Base-by-base conservation (phyloP, 495 filamentous ascomycete genomes). In the Aspergillus ostianus region DNA sequence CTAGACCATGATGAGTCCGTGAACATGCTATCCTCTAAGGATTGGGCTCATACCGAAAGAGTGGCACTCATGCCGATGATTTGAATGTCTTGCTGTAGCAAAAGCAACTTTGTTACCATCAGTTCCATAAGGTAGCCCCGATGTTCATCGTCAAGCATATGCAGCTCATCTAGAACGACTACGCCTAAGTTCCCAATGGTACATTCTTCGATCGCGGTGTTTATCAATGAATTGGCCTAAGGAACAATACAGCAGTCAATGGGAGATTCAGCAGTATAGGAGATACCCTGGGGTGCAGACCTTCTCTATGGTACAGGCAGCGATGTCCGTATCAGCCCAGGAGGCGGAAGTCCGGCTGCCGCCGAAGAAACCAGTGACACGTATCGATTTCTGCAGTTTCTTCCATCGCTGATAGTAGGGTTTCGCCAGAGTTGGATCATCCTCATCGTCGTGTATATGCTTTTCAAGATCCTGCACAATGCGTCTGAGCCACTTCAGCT, bases 41-140 rank as follows among this genome's bases (percentile, higher is more conserved):
- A 47, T n/a, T 1, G 36, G 13, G n/a, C 10, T 59, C 81, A 54
- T 73, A 90, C 87, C 47, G 86, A 85, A 32, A 93, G 70, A 3
- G 90, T 93, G 17, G 90, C 90, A 59, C 90, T 92, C 90, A 93
- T 93, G 58, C 87, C 90, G 54, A 93, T 77, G 23, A 94, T 85
- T 63, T 94, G 90, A 26, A 91, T 82, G 47, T 79, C 75, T 58
- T 88, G 82, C 46, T 84, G 87, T 12, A 93, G 74, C 53, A 87
- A 82, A 7, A 93, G 70, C 23, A 93, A 66, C 60, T 94, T 94
- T 4, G 90, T 90, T 6, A 87, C 84, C 75, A 93, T 84, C n/a
- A 93, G 72, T 68, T 94, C 90, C 54, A 94, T 75, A 0, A 93
- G 78, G 64, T 92, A 92, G 6, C 90, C 90, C n/a, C 90, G 85